Base-by-base conservation (phyloP, 352 stramenopile species). In the Aphanomyces astaci region DNA sequence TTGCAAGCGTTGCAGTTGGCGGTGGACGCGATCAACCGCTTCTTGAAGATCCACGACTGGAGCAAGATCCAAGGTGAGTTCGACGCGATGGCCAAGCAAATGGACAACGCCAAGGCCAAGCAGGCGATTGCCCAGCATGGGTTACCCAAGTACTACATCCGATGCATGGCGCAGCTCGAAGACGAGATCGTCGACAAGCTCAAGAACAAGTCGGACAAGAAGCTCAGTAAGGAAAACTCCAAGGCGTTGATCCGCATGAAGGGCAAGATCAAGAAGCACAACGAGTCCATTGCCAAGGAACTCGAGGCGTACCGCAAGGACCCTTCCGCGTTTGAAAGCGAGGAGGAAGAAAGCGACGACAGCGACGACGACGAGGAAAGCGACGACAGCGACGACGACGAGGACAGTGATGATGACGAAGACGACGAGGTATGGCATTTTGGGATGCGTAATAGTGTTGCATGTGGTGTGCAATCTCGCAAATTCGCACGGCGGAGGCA, bases 211-310 rank as follows among this genome's bases (percentile, higher is more conserved):
- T 92, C 88, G 15, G 88, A 93, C 33, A 98, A 98, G 81, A 98
- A 98, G 76, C 94, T 98, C 76, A 98, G 82, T 84, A 95, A 96
- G 64, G 90, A 96, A 65, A 97, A 98, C 79, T 95, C 82, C 64
- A 95, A 97, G 73, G 92, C 94, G 46, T 83, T 99, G 11, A 98
- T 98, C 75, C 84, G 94, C 19, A 98, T 98, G 94, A 98, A 98
- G 85, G 86, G 98, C 56, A 97, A 93, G 74, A 73, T 98, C 51
- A 97, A 97, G 74, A 98, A 98, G 80, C 89, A 98, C 76, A 90
- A 97, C 64, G 97, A 98, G 69, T 73, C 80, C n/a, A 95, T 97
- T 70, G 76, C 82, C 56, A 75, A 75, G 36, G 81, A 96, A 53
- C 87, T 98, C 65, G 80, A 95, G 63, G 84, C 91, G 68, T 98